These are phyloP conservation scores for Hygrophorus pudorinus DNA, from an alignment of 768 basidiomycete genomes.

Conservation along the genomic window DNA sequence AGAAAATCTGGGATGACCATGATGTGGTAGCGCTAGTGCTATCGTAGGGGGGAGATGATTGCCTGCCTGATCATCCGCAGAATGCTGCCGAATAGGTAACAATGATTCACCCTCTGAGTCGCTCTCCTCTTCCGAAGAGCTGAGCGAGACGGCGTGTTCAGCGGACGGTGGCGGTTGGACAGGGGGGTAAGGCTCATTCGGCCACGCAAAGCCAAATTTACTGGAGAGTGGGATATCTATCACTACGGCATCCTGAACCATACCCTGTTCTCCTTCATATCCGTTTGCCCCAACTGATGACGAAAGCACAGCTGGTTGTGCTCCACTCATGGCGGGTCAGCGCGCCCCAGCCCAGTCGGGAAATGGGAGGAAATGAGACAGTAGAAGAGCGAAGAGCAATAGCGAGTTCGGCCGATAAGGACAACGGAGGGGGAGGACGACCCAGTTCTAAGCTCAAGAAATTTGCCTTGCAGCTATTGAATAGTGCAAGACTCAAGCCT, in stretches of 20 bases:
- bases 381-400: not conserved
- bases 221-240: conserved; percentile 36
- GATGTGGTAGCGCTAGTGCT: not conserved
- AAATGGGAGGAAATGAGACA: not conserved
- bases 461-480: no score
- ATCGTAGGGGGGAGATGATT: not conserved
- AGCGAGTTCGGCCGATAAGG: not conserved
- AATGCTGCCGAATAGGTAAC: not conserved
- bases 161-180: conserved; percentile 1
- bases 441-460: not conserved
- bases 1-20: conserved; percentile 33
- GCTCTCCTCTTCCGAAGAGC: conserved; percentile 20
- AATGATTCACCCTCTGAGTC: conserved; percentile 1
- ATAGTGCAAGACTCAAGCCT: not conserved
- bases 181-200: conserved; percentile 35
- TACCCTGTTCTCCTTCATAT: conserved; percentile 16
- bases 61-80: not conserved
- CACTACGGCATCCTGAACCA: conserved; percentile 34
- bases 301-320: conserved; percentile 39
- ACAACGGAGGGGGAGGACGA: not conserved
- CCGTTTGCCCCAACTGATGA: conserved; percentile 34
- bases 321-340: conserved; percentile 19
- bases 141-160: conserved; percentile 16
- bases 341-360: not conserved
- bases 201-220: conserved; percentile 55